Evolutionary conservation across 148 eudicot species (phyloP).

Genomic region (Chenopodium suecicum): DNA sequence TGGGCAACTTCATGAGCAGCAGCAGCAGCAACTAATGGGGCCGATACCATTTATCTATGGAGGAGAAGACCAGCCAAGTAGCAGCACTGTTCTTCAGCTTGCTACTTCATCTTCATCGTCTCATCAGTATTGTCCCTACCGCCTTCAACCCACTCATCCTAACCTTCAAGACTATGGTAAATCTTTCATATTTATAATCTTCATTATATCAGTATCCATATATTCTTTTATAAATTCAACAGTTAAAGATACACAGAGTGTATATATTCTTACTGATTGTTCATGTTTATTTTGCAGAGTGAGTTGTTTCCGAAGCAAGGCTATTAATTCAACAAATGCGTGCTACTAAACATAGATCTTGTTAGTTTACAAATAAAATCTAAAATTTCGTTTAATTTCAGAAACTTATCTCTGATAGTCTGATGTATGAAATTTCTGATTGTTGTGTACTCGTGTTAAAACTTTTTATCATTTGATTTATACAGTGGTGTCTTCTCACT

Average conservation of each 20-base stretch:
- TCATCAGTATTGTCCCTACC: constrained; percentile 31
- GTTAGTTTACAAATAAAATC: neutral
- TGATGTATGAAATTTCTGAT: constrained; percentile 23
- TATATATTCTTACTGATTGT: too few species aligned
- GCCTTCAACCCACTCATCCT: constrained; percentile 38
- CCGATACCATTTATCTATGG: constrained; percentile 19
- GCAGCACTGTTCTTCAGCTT: constrained; percentile 37
- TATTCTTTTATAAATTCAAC: too few species aligned
- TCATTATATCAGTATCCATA: neutral
- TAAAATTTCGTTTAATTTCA: constrained; percentile 7
- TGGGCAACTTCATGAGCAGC: constrained; percentile 30
- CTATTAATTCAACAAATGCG: neutral
- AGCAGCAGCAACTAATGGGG: constrained; percentile 23
- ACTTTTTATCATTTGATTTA: constrained; percentile 12
- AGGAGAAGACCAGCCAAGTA: constrained; percentile 32
- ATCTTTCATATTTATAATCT: neutral
- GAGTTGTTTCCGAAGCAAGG: neutral
- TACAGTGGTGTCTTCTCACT: neutral
- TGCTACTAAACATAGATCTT: constrained; percentile 4
- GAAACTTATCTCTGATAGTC: constrained; percentile 11
- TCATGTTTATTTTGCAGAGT: constrained; percentile 17
- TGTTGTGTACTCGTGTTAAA: neutral
- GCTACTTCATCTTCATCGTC: constrained; percentile 32
- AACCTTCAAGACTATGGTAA: constrained; percentile 36
- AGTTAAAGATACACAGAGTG: too few species aligned